Evolutionary conservation across 2,329 filamentous ascomycete species (phyloP), one percentile per base, ranked within the genome.

Genomic region (Gaeumannomyces tritici): DNA sequence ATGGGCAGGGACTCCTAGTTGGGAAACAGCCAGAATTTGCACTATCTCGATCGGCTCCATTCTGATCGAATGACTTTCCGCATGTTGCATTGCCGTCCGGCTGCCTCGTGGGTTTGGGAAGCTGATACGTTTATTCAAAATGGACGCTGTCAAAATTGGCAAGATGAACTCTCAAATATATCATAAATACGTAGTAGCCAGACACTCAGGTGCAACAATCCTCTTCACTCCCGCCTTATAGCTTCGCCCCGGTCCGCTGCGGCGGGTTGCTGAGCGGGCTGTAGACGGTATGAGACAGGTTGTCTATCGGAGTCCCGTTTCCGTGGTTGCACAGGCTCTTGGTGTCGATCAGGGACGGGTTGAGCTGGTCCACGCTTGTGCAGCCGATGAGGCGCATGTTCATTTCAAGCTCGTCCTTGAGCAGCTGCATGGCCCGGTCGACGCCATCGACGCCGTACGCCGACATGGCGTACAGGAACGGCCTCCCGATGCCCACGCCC

Each of bases 331-430:
- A 77, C 67, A 97, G 72, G 3, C 88, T 90, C 64, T 89, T 80
- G 0, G 85, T 84, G 72, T 99, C 95, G 26, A 99, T 74, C 74
- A 99, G 77, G 29, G 86, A 87, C 0, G 93, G 89, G 65, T 89
- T 90, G 65, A 99, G 77, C 68, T 99, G 87, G 47, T 86, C 85
- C 35, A 99, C 75, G 64, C 77, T 87, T 26, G 82, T 84, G 64
- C 87, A 90, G 12, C 95, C 95, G 68, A 99, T 91, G 66, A 99
- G 79, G 8, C 95, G 86, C 95, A 99, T 98, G 72, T 93, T 95
- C 93, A 98, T 98, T 79, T 96, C 92, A 85, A 99, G 90, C 82
- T 99, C 95, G 71, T 98, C 95, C 78, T 90, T 92, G 68, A 96
- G 82, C 63, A 96, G 78, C 75, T 92, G 89, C 89, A 98, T 96